These are phyloP conservation scores for Gaeumannomyces sp. DNA, from an alignment of 2,329 filamentous ascomycete species.

Conservation along the genomic window DNA sequence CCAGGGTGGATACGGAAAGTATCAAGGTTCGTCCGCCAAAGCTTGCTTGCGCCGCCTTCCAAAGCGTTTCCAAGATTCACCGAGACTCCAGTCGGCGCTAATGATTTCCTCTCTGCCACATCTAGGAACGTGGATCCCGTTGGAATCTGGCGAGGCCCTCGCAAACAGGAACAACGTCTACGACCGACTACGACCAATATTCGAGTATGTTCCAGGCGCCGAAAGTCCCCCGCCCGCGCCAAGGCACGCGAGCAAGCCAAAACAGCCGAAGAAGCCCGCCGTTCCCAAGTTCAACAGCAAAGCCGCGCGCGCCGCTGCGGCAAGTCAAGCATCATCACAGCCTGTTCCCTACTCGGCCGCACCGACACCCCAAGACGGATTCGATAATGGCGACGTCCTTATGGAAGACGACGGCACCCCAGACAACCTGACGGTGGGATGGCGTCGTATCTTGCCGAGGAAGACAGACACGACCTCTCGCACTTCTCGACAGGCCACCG, in stretches of 20 bases:
- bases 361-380: conserved; percentile 44
- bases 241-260: conserved; percentile 84
- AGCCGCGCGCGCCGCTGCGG: conserved; percentile 25
- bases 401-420: conserved; percentile 74
- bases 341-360: conserved; percentile 14
- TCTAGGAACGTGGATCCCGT: conserved; percentile 88
- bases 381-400: conserved; percentile 55
- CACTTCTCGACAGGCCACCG: conserved; percentile 54
- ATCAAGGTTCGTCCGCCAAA: conserved; percentile 60
- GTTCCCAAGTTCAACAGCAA: conserved; percentile 41
- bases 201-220: conserved; percentile 80
- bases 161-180: conserved; percentile 83
- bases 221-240: conserved; percentile 89
- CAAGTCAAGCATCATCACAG: conserved; percentile 23
- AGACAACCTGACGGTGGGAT: conserved; percentile 76
- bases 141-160: conserved; percentile 71
- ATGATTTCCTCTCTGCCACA: no score
- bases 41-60: neutral
- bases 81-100: conserved; percentile 8
- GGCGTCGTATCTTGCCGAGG: conserved; percentile 71
- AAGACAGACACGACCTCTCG: conserved; percentile 63
- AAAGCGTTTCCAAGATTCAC: no score
- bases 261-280: conserved; percentile 60
- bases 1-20: conserved; percentile 97
- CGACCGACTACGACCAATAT: conserved; percentile 77